These are phyloP conservation scores for Cryphonectria nitschkei DNA, from an alignment of 2,329 filamentous ascomycete genomes.

Conservation along the genomic window DNA sequence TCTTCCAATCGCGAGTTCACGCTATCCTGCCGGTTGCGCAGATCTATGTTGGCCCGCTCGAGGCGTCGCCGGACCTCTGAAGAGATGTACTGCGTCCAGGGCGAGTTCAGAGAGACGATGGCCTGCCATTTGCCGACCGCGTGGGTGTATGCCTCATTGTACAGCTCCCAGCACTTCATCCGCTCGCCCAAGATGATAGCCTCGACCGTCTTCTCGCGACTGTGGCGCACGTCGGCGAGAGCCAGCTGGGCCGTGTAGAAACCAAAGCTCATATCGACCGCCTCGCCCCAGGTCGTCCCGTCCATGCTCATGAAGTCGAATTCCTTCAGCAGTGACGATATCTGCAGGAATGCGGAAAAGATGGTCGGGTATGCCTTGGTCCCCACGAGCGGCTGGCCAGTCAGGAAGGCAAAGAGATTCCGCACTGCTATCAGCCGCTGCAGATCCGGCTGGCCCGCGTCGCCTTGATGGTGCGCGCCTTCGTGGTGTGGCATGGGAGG, in stretches of 20 bases:
- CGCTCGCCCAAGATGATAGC: constrained; percentile 86
- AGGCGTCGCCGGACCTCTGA: constrained; percentile 75
- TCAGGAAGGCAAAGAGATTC: constrained; percentile 69
- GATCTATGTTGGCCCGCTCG: constrained; percentile 79
- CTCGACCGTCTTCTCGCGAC: constrained; percentile 87
- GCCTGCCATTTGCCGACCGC: constrained; percentile 84
- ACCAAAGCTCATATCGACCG: constrained; percentile 67
- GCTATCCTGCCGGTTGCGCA: constrained; percentile 71
- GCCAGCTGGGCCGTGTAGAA: constrained; percentile 77
- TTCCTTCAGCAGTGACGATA: constrained; percentile 57
- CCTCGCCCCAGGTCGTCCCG: constrained; percentile 62
- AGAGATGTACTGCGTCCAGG: constrained; percentile 72
- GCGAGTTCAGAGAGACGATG: constrained; percentile 67
- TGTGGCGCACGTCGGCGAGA: constrained; percentile 78
- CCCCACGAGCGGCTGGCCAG: constrained; percentile 64
- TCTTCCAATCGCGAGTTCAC: constrained; percentile 76
- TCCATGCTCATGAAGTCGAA: constrained; percentile 62
- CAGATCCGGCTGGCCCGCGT: constrained; percentile 42
- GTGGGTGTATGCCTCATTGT: constrained; percentile 90
- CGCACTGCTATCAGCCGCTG: constrained; percentile 62
- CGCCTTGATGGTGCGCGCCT: neutral
- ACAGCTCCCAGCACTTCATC: constrained; percentile 80
- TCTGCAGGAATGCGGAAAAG: constrained; percentile 58
- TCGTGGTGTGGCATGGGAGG: constrained; percentile 41
- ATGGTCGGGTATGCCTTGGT: constrained; percentile 56